Evolutionary conservation across 192 early-diverging fungal species (phyloP).

Genomic region (Coemansia sp.): DNA sequence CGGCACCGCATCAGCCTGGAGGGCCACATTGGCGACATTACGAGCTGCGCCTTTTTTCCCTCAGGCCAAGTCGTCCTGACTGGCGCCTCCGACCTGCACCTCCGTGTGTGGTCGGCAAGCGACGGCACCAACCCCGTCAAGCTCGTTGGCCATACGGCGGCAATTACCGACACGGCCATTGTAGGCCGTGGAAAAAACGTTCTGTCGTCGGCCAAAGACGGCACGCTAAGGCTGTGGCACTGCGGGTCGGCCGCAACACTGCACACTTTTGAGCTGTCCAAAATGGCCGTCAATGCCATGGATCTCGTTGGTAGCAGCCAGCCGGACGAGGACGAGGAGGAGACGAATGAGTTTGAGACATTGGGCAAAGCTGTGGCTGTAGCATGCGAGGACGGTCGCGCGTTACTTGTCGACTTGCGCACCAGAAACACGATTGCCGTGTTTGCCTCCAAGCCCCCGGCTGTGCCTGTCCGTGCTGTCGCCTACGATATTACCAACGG

Average conservation of each 20-base stretch:
- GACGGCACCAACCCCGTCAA: conserved; percentile 75
- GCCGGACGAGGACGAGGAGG: background rate
- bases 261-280: conserved; percentile 30
- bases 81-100: conserved; percentile 63
- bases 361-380: conserved; percentile 15
- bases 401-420: conserved; percentile 20
- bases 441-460: conserved; percentile 9
- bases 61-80: conserved; percentile 70
- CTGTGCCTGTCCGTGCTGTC: conserved; percentile 27
- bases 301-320: background rate
- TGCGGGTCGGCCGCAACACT: conserved; percentile 26
- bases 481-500: conserved; percentile 18
- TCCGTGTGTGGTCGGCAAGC: conserved; percentile 71
- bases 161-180: conserved; percentile 65
- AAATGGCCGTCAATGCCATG: conserved; percentile 24
- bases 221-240: conserved; percentile 44
- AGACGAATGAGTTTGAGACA: conserved; percentile 22
- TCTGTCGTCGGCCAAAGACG: conserved; percentile 52
- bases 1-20: conserved; percentile 21
- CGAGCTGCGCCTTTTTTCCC: conserved; percentile 68
- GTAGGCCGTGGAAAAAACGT: conserved; percentile 66
- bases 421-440: conserved; percentile 6
- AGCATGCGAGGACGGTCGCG: conserved; percentile 44
- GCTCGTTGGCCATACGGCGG: conserved; percentile 61
- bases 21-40: conserved; percentile 68